Evolutionary conservation across 2,329 filamentous ascomycete genomes (phyloP), one percentile per base, ranked within the genome.

Genomic region (Xylariales sp.): DNA sequence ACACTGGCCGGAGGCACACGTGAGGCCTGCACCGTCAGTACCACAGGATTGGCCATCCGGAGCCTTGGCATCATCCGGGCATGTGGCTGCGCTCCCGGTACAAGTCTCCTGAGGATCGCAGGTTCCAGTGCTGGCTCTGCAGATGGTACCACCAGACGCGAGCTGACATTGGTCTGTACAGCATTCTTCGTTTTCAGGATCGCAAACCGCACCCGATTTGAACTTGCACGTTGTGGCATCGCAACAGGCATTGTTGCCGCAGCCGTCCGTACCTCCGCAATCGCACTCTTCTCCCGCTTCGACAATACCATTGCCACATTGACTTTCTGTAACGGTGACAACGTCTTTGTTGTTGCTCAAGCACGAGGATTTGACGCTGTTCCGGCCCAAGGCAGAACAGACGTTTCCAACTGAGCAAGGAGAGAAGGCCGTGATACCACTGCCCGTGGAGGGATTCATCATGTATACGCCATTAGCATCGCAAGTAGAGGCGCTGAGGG

Each of bases 241-340:
- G 65, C 93, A 98, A 71, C 93, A 98, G 11, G 62, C 57, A 64
- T 97, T 93, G 55, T 73, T 64, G 18, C 71, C 78, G 60, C 93
- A 98, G 28, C 78, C 78, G 11, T 69, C 64, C 11, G 71, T 67
- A 41, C 91, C 91, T 47, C 93, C 93, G 56, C 93, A 98, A 64
- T 98, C 93, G 64, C 93, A 98, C 40, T 98, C 86, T 65, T 98
- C 93, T 48, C 88, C 93, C 14, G 77, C 71, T 65, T 97, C 93
- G 38, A 98, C 93, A 50, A 98, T 97, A 40, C 93, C 93, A 63
- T 98, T 98, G 44, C 93, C 93, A 63, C 93, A 98, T 58, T 90
- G 83, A 52, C 84, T 84, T 41, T 85, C 87, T 0, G 82, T 84
- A 52, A 95, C 87, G 20, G 86, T 93, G 22, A 78, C 76, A 34